A percentile compares a stretch with the other conserved stretches of the same genome.
Conservation (phyloP, 1,284 basidiomycete genomes). For the Termitomyces sp. region DNA sequence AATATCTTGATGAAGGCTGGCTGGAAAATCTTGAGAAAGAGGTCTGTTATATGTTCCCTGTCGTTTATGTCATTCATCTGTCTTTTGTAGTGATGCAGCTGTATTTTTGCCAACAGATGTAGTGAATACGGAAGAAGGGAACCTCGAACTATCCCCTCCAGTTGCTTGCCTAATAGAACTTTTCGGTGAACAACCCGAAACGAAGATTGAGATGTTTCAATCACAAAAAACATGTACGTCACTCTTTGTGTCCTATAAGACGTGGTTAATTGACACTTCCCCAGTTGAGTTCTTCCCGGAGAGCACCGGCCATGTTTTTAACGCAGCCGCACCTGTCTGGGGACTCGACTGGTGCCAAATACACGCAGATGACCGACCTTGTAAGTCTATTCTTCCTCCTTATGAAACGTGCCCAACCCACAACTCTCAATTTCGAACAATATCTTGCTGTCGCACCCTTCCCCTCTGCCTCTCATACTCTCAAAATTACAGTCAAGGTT, state of each 20-base stretch:
- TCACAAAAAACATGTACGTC: conserved; percentile 48
- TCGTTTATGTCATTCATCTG: background rate
- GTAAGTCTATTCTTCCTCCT: conserved; percentile 33
- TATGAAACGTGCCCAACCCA: background rate
- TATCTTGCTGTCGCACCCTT: conserved; percentile 83
- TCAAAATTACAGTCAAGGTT: conserved; percentile 52
- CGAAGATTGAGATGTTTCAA: conserved; percentile 53
- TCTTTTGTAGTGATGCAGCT: conserved; percentile 43
- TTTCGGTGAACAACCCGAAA: conserved; percentile 43
- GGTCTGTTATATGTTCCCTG: conserved; percentile 38
- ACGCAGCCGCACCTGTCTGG: conserved; percentile 82
- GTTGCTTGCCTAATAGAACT: conserved; percentile 63
- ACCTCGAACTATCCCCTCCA: conserved; percentile 44
- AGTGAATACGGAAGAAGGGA: conserved; percentile 42
- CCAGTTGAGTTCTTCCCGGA: conserved; percentile 45
- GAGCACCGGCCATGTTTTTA: conserved; percentile 64
- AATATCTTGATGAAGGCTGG: conserved; percentile 38
- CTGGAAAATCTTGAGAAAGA: conserved; percentile 41
- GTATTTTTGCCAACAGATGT: conserved; percentile 54
- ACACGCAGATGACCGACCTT: conserved; percentile 50
- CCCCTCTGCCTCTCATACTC: conserved; percentile 54
- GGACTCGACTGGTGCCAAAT: conserved; percentile 89
- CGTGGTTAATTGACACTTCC: background rate
- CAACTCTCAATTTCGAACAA: conserved; percentile 57
- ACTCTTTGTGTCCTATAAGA: background rate